Percentiles rank a stretch among this genome's conserved stretches.
Conservation (phyloP, 1,284 basidiomycete genomes). For the Malassezia psittaci region DNA sequence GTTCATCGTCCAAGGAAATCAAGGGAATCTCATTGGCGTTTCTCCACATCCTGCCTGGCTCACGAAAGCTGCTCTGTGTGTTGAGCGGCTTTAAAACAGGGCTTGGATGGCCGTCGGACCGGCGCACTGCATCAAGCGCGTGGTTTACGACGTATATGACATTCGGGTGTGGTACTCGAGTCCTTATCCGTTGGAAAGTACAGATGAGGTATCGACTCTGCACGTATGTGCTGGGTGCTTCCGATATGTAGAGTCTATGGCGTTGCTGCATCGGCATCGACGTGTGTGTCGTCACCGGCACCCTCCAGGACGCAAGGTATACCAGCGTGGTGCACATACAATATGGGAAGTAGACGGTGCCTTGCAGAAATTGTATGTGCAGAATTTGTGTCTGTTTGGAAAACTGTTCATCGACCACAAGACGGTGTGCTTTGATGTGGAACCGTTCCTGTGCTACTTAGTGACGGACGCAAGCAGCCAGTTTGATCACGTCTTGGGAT, state of each 20-base stretch:
- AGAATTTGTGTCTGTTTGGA: slow-evolving; percentile 87
- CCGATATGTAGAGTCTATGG: slow-evolving; percentile 66
- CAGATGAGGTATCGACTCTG: slow-evolving; percentile 14
- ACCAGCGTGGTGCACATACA: slow-evolving; percentile 74
- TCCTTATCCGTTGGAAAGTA: slow-evolving; percentile 42
- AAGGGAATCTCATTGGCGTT: background rate
- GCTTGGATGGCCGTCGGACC: background rate
- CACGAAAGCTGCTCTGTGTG: background rate
- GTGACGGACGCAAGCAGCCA: slow-evolving; percentile 68
- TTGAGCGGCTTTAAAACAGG: too few species aligned
- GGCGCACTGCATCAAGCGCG: slow-evolving; percentile 18
- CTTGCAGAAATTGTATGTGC: slow-evolving; percentile 73
- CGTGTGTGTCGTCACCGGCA: slow-evolving; percentile 61
- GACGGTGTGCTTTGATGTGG: slow-evolving; percentile 81
- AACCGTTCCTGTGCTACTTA: slow-evolving; percentile 71
- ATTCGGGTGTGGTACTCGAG: slow-evolving; percentile 48
- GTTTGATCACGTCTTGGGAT: slow-evolving; percentile 75
- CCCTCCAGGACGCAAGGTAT: slow-evolving; percentile 82
- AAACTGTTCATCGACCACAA: slow-evolving; percentile 99
- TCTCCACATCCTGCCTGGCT: slow-evolving; percentile 2
- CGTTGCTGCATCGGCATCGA: slow-evolving; percentile 46
- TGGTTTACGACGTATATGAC: slow-evolving; percentile 42
- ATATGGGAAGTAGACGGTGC: slow-evolving; percentile 95
- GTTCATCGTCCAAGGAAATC: slow-evolving; percentile 2
- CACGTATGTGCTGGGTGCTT: slow-evolving; percentile 83